A percentile compares a stretch with the other conserved stretches of the same genome.
phyloP scores from a whole-genome alignment of 495 filamentous ascomycete genomes.

The Hyaloscypha finlandica region DNA sequence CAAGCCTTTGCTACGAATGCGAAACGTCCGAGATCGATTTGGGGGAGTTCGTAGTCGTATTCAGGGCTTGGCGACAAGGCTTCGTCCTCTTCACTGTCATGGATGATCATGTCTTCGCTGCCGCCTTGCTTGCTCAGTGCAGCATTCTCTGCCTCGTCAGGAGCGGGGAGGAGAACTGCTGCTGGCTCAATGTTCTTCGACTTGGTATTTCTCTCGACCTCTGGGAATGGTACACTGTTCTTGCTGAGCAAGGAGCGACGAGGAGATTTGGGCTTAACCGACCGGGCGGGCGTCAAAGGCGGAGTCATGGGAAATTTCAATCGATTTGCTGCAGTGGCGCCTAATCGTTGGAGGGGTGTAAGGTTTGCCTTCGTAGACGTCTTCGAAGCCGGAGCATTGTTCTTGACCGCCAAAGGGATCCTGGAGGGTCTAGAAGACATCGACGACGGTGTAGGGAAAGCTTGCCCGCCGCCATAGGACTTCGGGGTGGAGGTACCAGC shows the following conservation, averaged over 20 bases:
- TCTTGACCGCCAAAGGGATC: constrained; percentile 32
- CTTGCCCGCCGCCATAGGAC: background rate
- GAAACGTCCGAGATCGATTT: constrained; percentile 24
- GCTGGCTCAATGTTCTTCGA: constrained; percentile 21
- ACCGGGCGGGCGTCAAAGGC: constrained; percentile 15
- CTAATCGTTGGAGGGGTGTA: constrained; percentile 32
- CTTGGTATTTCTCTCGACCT: constrained; percentile 17
- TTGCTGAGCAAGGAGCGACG: constrained; percentile 28
- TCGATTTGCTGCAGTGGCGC: constrained; percentile 23
- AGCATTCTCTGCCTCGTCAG: constrained; percentile 30
- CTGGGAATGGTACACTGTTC: constrained; percentile 26
- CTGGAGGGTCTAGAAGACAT: constrained; percentile 17
- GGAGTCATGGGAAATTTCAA: constrained; percentile 27
- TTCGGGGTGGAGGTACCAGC: constrained; percentile 9
- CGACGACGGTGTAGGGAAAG: constrained; percentile 23
- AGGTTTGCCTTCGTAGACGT: constrained; percentile 3
- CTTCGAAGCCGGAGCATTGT: constrained; percentile 2
- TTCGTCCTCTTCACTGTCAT: constrained; percentile 33
- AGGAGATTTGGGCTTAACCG: background rate
- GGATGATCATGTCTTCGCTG: constrained; percentile 34
- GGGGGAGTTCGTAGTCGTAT: background rate
- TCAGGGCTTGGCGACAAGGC: constrained; percentile 7
- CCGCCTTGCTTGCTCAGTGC: constrained; percentile 21
- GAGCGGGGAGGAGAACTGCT: constrained; percentile 23
- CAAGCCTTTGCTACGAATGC: constrained; percentile 3